Base-by-base conservation (phyloP, 495 filamentous ascomycete species). In the Melanomma pulvis-pyrius region DNA sequence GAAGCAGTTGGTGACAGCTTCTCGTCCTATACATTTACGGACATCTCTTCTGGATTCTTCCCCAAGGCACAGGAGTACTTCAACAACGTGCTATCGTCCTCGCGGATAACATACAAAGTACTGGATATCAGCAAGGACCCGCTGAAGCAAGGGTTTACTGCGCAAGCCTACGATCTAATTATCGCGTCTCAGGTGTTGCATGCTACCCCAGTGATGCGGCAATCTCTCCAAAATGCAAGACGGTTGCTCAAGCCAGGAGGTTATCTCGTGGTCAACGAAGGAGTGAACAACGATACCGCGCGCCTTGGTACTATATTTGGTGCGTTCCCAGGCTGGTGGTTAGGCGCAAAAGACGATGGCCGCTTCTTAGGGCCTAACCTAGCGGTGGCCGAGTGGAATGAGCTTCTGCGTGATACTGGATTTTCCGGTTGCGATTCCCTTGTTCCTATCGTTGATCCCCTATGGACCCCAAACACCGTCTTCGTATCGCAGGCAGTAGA, bases 71-170 rank as follows among this genome's bases (percentile, higher is more conserved):
- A 6, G 0, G 36, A 56, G 1, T 17, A 28, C 8, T 69, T 69
- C 32, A 21, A 32, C 2, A 22, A 25, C 2, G 32, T 13, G 6
- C n/a, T n/a, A n/a, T 36, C 26, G 21, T 26, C 19, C 17, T 29
- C 76, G 25, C 39, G 73, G 46, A 81, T 88, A 46, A 72, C 79
- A 0, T 70, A 61, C 51, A 61, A 52, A 8, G 22, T 15, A 11
- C 24, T 70, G 4, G 61, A 70, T 57, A 25, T 59, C 8, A 56
- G 56, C n/a, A 29, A 13, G 17, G n/a, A 41, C 22, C 55, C 62
- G 1, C 6, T 32, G 2, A 15, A 46, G 1, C 67, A 70, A 57
- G 67, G 63, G 4, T 70, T 61, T 29, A 11, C 46, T 3, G 7
- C 6, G n/a, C 17, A 47, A 9, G 67, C 69, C 0, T 70, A 66